Conservation (phyloP, 2,329 filamentous ascomycete genomes). For the Rasamsonia emersonii region DNA sequence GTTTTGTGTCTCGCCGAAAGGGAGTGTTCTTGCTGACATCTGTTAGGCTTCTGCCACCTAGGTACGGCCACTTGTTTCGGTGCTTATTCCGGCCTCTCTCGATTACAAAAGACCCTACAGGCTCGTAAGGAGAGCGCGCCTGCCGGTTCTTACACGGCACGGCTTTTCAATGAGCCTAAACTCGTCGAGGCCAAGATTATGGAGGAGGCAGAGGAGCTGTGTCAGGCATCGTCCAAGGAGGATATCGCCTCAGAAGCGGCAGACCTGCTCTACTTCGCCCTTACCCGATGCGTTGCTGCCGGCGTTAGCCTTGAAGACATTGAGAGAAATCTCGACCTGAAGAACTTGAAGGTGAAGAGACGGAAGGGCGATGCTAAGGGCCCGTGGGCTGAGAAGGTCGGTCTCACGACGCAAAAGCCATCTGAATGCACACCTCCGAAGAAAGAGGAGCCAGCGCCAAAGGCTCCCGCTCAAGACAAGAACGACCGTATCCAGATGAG, state of each 20-base stretch:
- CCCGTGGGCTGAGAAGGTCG: constrained; percentile 79
- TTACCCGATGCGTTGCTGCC: constrained; percentile 78
- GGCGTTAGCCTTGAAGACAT: constrained; percentile 84
- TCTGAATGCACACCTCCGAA: constrained; percentile 25
- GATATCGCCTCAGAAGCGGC: constrained; percentile 92
- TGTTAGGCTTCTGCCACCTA: constrained; percentile 75
- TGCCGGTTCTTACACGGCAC: constrained; percentile 82
- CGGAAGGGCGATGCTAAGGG: constrained; percentile 90
- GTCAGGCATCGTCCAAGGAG: constrained; percentile 70
- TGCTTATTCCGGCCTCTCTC: constrained; percentile 68
- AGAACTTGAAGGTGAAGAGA: constrained; percentile 91
- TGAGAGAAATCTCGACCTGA: constrained; percentile 84
- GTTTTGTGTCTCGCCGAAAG: constrained; percentile 7
- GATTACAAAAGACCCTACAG: constrained; percentile 77
- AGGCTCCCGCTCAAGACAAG: constrained; percentile 46
- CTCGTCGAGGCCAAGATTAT: constrained; percentile 92
- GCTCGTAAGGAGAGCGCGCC: constrained; percentile 76
- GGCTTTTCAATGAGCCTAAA: constrained; percentile 85
- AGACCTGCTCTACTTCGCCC: constrained; percentile 89
- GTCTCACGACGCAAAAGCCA: constrained; percentile 42
- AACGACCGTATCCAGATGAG: constrained; percentile 70
- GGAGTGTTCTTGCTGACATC: constrained; percentile 11
- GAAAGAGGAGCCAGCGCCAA: constrained; percentile 37
- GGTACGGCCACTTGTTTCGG: constrained; percentile 91
- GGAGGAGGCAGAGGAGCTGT: constrained; percentile 94